Evolutionary conservation across 2,329 filamentous ascomycete species (phyloP).

Genomic region (Colletotrichum brevisporum): DNA sequence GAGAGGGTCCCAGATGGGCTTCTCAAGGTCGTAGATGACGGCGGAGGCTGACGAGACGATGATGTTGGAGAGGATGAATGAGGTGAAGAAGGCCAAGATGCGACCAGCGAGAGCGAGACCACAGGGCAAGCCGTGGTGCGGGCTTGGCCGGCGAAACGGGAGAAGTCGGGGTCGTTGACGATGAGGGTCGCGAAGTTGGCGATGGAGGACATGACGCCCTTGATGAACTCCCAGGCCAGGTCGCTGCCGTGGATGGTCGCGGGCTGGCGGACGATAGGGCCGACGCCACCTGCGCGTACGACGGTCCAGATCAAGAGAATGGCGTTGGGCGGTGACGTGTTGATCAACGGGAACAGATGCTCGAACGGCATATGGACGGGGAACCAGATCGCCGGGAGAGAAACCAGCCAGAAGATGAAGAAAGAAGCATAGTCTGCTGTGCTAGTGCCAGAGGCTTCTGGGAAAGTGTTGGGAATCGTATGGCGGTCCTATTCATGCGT

Average conservation of each 20-base stretch:
- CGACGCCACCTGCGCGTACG: constrained; percentile 84
- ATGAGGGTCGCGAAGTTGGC: constrained; percentile 94
- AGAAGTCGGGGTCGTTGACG: constrained; percentile 85
- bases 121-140: too few relatives aligned
- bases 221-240: constrained; percentile 86
- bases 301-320: constrained; percentile 93
- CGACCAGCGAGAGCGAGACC: too few relatives aligned
- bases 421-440: constrained; percentile 85
- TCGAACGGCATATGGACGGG: too few relatives aligned
- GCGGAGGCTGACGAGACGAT: constrained; percentile 81
- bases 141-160: constrained; percentile 84
- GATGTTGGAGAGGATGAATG: constrained; percentile 88
- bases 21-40: constrained; percentile 73
- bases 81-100: too few relatives aligned
- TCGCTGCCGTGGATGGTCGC: constrained; percentile 74
- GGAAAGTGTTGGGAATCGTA: constrained; percentile 77
- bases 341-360: too few relatives aligned
- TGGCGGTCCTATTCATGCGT: constrained; percentile 56
- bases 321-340: too few relatives aligned
- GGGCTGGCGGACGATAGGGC: constrained; percentile 82
- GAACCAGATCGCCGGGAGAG: constrained; percentile 88
- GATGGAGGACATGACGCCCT: constrained; percentile 89
- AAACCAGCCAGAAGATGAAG: constrained; percentile 87
- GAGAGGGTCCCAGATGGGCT: constrained; percentile 82
- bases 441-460: constrained; percentile 75